Base-by-base conservation (phyloP, 208 protist species). In the Perkinsela sp. region DNA sequence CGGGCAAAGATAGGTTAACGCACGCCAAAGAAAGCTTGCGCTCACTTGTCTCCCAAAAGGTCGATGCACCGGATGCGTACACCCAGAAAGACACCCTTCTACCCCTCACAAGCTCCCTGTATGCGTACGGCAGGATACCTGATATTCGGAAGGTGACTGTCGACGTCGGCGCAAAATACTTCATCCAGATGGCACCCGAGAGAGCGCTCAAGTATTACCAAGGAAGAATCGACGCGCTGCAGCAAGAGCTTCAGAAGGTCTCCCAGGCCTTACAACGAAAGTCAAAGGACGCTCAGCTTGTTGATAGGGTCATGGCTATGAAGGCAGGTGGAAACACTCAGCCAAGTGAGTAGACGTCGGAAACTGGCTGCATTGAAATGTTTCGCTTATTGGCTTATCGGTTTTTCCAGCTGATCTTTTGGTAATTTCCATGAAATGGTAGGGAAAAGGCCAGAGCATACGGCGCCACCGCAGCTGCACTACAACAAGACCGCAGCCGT, bases 401-500 rank as follows among this genome's bases (percentile, higher is more conserved):
- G n/a, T n/a, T n/a, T n/a, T n/a, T n/a, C n/a, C n/a, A n/a, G 6
- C 40, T n/a, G 6, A n/a, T 57, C 40, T 22, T 57, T 57, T 57
- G 13, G 6, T 22, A n/a, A n/a, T 57, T 22, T 57, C 6, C 40
- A 75, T 80, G 74, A 68, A 31, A 82, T 90, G 85, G 80, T 83
- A 0, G 73, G 80, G 0, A 71, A 76, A 28, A 79, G 93, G 16
- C 92, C 92, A 29, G 91, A 97, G 73, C 77, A 90, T 70, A 79
- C 86, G 69, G 90, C 86, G 32, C 91, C 93, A 30, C 86, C 92
- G 1, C 90, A 97, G 80, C 75, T 95, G 66, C 96, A 90, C 76
- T 98, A 98, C 80, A 93, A 95, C 75, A 83, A 83, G 31, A 72
- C 76, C 0, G 92, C 95, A 75, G 94, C 95, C 2, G 69, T 69